Conservation (phyloP, 768 basidiomycete genomes). For the Boletus sp. region DNA sequence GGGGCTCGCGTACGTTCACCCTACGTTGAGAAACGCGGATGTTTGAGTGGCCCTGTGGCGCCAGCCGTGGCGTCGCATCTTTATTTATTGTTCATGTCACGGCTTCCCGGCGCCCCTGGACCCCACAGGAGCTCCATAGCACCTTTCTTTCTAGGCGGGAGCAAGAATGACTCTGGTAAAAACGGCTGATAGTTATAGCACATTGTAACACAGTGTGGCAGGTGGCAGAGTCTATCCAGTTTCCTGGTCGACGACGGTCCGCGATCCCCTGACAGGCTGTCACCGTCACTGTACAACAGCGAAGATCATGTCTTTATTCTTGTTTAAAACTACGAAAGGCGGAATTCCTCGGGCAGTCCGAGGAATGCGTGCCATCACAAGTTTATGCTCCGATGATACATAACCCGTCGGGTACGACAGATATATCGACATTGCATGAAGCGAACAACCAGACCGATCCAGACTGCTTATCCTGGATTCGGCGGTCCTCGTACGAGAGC, state of each 20-base stretch:
- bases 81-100: neutral
- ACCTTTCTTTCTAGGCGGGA: neutral
- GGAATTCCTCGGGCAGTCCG: no score
- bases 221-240: neutral
- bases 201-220: neutral
- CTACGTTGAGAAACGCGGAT: conserved; percentile 71
- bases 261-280: neutral
- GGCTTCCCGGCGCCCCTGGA: neutral
- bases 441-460: no score
- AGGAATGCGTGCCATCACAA: no score
- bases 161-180: neutral
- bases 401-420: no score
- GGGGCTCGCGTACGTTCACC: conserved; percentile 69
- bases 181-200: neutral
- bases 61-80: neutral
- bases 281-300: no score
- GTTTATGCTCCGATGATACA: no score
- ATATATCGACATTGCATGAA: no score
- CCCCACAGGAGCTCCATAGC: neutral
- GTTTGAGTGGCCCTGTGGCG: conserved; percentile 32
- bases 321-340: no score
- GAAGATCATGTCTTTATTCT: neutral
- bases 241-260: neutral
- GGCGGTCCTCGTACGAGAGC: no score
- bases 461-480: no score